Conservation (phyloP, 148 eudicot genomes). For the Gaultheria prostrata region DNA sequence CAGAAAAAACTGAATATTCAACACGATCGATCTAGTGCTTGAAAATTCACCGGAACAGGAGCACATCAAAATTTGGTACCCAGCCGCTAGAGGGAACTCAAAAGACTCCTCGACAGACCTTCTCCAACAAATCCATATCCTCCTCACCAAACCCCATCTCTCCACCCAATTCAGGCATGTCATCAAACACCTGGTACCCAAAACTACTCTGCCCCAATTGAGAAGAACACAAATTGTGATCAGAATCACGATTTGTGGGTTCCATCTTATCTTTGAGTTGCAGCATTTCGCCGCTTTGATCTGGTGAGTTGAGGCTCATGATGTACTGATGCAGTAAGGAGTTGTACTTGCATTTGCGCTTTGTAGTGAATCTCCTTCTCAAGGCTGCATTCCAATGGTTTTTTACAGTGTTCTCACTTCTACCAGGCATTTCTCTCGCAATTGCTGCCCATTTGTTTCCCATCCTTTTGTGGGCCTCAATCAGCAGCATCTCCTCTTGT, state of each 20-base stretch:
- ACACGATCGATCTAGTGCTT: too few relatives aligned
- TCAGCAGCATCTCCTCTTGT: constrained; percentile 32
- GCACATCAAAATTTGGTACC: not conserved
- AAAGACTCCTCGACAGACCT: constrained; percentile 18
- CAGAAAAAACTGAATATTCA: not conserved
- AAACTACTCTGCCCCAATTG: not conserved
- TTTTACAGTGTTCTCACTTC: constrained; percentile 35
- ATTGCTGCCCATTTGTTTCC: constrained; percentile 39
- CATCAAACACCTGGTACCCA: not conserved
- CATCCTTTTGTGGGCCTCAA: constrained; percentile 19
- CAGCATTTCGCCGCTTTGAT: too few relatives aligned
- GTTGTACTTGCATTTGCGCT: constrained; percentile 3
- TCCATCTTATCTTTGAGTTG: not conserved
- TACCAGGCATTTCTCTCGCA: constrained; percentile 28
- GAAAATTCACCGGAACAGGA: not conserved
- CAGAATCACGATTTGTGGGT: not conserved
- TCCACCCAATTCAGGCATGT: constrained; percentile 1
- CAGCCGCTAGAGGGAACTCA: not conserved
- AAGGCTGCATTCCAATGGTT: constrained; percentile 40
- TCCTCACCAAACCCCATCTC: constrained; percentile 19
- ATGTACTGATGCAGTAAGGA: constrained; percentile 26
- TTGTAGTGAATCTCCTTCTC: constrained; percentile 30
- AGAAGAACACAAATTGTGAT: not conserved
- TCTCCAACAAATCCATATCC: constrained; percentile 36
- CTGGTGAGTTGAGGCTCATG: constrained; percentile 17